These are phyloP conservation scores for Medicago lupulina DNA, from an alignment of 306 rosid genomes.

Conservation along the genomic window DNA sequence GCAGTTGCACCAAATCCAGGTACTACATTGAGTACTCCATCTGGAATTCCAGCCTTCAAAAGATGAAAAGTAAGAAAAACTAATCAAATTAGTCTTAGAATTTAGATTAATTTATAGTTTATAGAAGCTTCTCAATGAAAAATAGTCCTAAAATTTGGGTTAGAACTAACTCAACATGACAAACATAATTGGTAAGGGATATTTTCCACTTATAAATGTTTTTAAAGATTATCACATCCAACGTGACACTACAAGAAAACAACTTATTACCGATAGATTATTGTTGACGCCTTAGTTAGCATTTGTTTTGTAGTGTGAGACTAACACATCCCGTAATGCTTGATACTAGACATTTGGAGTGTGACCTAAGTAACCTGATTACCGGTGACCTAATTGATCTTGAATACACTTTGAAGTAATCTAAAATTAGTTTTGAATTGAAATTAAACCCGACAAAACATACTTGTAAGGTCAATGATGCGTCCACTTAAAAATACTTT, in stretches of 20 bases:
- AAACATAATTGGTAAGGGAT: background rate
- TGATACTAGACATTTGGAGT: background rate
- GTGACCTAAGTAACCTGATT: background rate
- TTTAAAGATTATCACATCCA: background rate
- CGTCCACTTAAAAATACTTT: too few relatives aligned
- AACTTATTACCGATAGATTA: background rate
- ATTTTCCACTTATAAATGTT: background rate
- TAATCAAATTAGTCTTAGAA: background rate
- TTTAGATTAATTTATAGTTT: background rate
- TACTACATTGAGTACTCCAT: constrained; percentile 84
- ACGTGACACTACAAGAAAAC: background rate
- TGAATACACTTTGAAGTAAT: too few relatives aligned
- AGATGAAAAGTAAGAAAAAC: background rate
- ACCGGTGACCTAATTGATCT: background rate
- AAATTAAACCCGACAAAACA: too few relatives aligned
- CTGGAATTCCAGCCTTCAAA: constrained; percentile 84
- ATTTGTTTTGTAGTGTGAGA: background rate
- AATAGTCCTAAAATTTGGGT: background rate
- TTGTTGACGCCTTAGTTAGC: background rate
- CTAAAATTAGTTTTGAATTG: background rate
- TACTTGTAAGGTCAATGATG: too few relatives aligned
- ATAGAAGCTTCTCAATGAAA: background rate
- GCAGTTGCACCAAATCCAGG: constrained; percentile 86
- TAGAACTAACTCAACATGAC: background rate
- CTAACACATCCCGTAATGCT: background rate